phyloP scores from a whole-genome alignment of 129 eudicot species.

The Centaurea solstitialis region DNA sequence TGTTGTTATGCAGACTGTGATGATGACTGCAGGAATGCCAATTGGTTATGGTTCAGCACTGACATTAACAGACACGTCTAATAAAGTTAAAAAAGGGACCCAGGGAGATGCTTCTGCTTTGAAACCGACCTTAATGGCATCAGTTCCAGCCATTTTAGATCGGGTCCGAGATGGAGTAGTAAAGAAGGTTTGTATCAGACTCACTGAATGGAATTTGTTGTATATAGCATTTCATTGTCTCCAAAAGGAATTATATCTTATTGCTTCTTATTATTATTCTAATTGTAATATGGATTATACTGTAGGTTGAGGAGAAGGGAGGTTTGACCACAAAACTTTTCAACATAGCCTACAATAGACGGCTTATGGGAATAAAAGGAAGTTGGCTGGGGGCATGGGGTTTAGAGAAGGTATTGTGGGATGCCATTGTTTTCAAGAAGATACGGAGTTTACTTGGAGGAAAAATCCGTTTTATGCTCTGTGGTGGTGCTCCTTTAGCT shows the following conservation, averaged over 20 bases:
- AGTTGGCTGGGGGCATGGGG: slow-evolving; percentile 97
- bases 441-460: slow-evolving; percentile 85
- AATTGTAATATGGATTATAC: not conserved
- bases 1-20: slow-evolving; percentile 68
- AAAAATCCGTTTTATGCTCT: slow-evolving; percentile 83
- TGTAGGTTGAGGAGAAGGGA: slow-evolving; percentile 90
- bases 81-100: slow-evolving; percentile 92
- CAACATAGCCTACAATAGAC: slow-evolving; percentile 70
- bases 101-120: slow-evolving; percentile 82
- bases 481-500: slow-evolving; percentile 99
- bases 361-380: slow-evolving; percentile 80
- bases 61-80: slow-evolving; percentile 90
- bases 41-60: slow-evolving; percentile 91
- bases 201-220: not conserved
- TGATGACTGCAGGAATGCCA: slow-evolving; percentile 71
- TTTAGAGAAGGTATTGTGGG: slow-evolving; percentile 70
- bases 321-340: slow-evolving; percentile 74
- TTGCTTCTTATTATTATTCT: not conserved
- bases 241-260: not conserved
- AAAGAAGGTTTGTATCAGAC: slow-evolving; percentile 56
- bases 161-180: slow-evolving; percentile 95
- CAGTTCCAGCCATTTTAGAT: slow-evolving; percentile 95
- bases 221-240: not conserved
- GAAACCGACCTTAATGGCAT: slow-evolving; percentile 89
- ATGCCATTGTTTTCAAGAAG: slow-evolving; percentile 66